A percentile compares a stretch with the other conserved stretches of the same genome.
phyloP scores from a whole-genome alignment of 495 filamentous ascomycete genomes.

The Hypoxylon rickii region DNA sequence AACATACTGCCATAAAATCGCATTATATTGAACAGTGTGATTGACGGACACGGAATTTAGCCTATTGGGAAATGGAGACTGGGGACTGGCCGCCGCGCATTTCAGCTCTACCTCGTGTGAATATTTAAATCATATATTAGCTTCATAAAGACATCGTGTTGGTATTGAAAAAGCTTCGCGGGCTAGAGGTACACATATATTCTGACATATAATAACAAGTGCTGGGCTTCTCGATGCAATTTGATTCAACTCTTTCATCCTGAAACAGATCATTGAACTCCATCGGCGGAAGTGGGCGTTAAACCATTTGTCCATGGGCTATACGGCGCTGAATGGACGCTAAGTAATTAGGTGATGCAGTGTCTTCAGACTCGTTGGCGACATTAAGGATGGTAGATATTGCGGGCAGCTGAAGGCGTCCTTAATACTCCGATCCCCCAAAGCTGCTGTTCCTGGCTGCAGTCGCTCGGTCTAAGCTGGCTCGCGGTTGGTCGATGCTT shows the following conservation, averaged over 20 bases:
- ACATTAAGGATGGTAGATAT: background rate
- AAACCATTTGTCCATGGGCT: background rate
- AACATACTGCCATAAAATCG: conserved; percentile 4
- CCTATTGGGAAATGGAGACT: conserved; percentile 26
- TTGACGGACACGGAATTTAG: conserved; percentile 26
- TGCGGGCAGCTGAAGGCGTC: conserved; percentile 4
- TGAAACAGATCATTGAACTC: too few species aligned
- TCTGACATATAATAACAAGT: conserved; percentile 7
- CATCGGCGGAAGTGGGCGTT: too few species aligned
- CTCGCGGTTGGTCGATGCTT: conserved; percentile 40
- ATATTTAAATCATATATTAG: conserved; percentile 6
- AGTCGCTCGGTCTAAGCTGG: conserved; percentile 49
- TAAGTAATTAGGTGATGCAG: background rate
- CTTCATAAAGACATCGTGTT: conserved; percentile 6
- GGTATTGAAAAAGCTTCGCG: conserved; percentile 3
- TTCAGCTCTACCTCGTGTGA: conserved; percentile 17
- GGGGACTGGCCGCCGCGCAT: conserved; percentile 1
- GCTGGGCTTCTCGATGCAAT: background rate
- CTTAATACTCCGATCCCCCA: conserved; percentile 50
- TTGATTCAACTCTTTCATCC: too few species aligned
- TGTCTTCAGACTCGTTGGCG: background rate
- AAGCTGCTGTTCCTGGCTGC: conserved; percentile 52
- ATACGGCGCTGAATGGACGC: background rate
- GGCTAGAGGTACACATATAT: conserved; percentile 5
- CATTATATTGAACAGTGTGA: conserved; percentile 24